Percentiles rank a stretch among this genome's conserved stretches.
These are phyloP conservation scores for Parascedosporium putredinis DNA, from an alignment of 2,329 filamentous ascomycete genomes.

Conservation along the genomic window DNA sequence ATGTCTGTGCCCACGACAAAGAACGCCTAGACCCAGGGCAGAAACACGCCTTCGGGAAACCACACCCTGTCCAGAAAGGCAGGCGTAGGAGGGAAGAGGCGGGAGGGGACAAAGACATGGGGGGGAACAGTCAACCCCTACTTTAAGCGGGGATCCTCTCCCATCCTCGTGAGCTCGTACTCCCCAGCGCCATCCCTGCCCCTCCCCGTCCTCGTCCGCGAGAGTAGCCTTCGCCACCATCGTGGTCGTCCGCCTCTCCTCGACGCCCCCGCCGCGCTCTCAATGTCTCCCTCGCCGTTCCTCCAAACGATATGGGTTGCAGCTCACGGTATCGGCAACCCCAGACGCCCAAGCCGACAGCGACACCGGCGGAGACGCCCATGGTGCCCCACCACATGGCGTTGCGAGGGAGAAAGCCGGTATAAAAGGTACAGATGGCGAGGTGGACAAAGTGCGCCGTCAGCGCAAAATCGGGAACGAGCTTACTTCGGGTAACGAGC, in stretches of 20 bases:
- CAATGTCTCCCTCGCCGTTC: constrained; percentile 27
- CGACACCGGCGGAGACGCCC: constrained; percentile 32
- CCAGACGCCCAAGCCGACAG: constrained; percentile 66
- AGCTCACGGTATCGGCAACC: constrained; percentile 85
- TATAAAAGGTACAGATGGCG: constrained; percentile 66
- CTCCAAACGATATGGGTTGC: constrained; percentile 77
- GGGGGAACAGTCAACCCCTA: neutral
- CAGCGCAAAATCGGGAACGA: constrained; percentile 88
- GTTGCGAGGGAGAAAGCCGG: constrained; percentile 63
- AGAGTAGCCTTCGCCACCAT: constrained; percentile 40
- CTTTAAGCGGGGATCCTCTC: constrained; percentile 15
- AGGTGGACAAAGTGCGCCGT: constrained; percentile 81
- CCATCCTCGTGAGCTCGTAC: constrained; percentile 56
- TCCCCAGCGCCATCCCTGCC: constrained; percentile 45
- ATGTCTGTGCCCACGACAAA: no score
- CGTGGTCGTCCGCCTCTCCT: constrained; percentile 15
- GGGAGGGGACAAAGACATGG: neutral
- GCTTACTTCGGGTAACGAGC: constrained; percentile 78
- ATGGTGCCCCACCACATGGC: constrained; percentile 75
- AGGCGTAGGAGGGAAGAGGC: neutral
- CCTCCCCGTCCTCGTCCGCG: constrained; percentile 40
- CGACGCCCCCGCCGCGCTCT: constrained; percentile 8
- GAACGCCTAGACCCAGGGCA: no score
- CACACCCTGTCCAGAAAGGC: no score
- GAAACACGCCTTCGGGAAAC: no score